phyloP scores from a whole-genome alignment of 495 filamentous ascomycete species.

The Aspergillus olivimuriae region DNA sequence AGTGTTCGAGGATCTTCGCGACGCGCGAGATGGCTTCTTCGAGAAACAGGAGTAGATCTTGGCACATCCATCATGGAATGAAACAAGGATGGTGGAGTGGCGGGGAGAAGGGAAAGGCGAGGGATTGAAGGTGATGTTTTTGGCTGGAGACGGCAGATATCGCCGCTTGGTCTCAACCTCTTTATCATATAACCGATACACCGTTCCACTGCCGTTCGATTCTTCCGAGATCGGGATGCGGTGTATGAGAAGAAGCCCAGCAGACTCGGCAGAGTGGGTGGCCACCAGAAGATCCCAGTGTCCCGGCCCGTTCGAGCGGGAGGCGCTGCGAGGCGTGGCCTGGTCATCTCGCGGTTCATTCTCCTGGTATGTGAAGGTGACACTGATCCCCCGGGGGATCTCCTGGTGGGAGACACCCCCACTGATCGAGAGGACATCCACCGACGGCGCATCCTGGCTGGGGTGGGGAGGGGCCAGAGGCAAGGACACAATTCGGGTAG shows the following conservation, averaged over 20 bases:
- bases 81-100: constrained; percentile 58
- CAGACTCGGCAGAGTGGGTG: constrained; percentile 60
- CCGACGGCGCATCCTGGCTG: constrained; percentile 41
- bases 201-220: too few species aligned
- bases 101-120: constrained; percentile 49
- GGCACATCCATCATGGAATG: constrained; percentile 60
- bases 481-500: constrained; percentile 62
- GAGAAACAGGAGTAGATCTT: constrained; percentile 56
- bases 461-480: constrained; percentile 70
- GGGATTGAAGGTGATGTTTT: constrained; percentile 68
- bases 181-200: constrained; percentile 33
- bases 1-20: constrained; percentile 19
- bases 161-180: constrained; percentile 54
- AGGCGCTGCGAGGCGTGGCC: constrained; percentile 24
- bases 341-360: constrained; percentile 20
- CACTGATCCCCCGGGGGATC: constrained; percentile 57
- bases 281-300: constrained; percentile 53
- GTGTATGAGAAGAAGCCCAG: constrained; percentile 54
- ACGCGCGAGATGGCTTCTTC: constrained; percentile 19
- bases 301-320: constrained; percentile 8
- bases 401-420: constrained; percentile 49
- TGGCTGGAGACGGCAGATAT: constrained; percentile 58
- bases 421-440: constrained; percentile 50
- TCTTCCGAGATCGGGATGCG: constrained; percentile 39
- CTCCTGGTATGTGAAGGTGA: constrained; percentile 55